Base-by-base conservation (phyloP, 73 alveolate genomes). In the Paramecium sonneborni region DNA sequence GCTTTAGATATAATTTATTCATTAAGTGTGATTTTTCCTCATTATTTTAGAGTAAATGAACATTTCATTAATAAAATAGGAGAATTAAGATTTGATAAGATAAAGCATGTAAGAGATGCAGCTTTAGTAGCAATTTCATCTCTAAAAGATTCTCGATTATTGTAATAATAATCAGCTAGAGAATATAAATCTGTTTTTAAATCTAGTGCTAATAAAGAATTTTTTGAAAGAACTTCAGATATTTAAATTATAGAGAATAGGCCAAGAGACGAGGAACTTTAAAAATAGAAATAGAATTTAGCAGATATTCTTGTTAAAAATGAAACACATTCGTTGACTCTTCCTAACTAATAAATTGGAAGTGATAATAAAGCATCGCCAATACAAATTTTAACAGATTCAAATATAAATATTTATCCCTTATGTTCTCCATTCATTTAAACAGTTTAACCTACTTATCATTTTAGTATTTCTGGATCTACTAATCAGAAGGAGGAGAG, bases 31-130 rank as follows among this genome's bases (percentile, higher is more conserved):
- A 69, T 88, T 24, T 69, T 88, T 34, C 87, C 91, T 28, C 34
- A 86, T 35, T 88, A 56, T 70, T 69, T 88, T 37, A 24, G 32
- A 57, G 41, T 18, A 0, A 86, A 69, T 37, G 85, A 70, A 5
- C 52, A 62, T 0, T 69, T 70, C 32, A 24, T 41, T 4, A 52
- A 18, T 14, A 88, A 67, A 9, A 62, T 88, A 2, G 48, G 94
- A 9, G 87, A 69, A 37, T 43, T 57, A 34, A 38, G 94, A 44
- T 88, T 70, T 70, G 94, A 88, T 88, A 88, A 88, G 35, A 88
- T 88, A 8, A 88, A 88, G 21, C 94, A 88, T 88, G 94, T 88
- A 6, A 88, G 94, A 44, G 94, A 88, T 69, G 85, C 94, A 0
- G 94, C 94, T 12, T 14, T 41, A 5, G 46, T 72, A 5, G 94